Evolutionary conservation across 495 filamentous ascomycete genomes (phyloP), one percentile per base, ranked within the genome.

Genomic region (Ascodesmis nigricans): DNA sequence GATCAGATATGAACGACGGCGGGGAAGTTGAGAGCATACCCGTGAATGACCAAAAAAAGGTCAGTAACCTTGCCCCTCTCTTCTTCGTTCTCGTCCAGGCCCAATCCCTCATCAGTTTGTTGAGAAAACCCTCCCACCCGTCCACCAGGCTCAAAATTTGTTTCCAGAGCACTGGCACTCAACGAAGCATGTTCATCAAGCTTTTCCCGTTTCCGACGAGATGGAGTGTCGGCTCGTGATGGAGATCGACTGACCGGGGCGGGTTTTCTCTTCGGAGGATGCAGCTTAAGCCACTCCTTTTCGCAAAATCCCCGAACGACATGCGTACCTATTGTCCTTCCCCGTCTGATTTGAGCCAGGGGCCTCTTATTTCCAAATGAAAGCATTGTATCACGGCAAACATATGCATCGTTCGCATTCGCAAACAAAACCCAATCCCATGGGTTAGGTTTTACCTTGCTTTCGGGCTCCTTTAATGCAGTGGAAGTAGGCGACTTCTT

Each of bases 1-100:
- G n/a, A n/a, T n/a, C n/a, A n/a, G n/a, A n/a, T n/a, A n/a, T n/a
- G n/a, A n/a, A n/a, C n/a, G n/a, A n/a, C n/a, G n/a, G n/a, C n/a
- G n/a, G n/a, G 10, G 11, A 27, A 3, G 11, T 3, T 24, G 6
- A 35, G 5, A 4, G 16, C 40, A 24, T 40, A 49, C 29, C 83
- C 87, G 51, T 97, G 87, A 28, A 90, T 78, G 15, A 93, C 76
- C 10, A 97, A 57, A 11, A 92, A 65, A 14, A 97, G 55, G 50
- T 97, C 87, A 6, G 78, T 84, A 3, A 90, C 76, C 24, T 68
- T 68, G 2, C 71, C 72, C 15, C 73, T 61, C 21, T 76, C 65
- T 13, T 79, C 72, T 27, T 67, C 61, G 43, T 56, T 54, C 19
- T 62, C 65, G 3, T 57, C 60, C n/a, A 50, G 52, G 3, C 58